Conservation (phyloP, 2,329 filamentous ascomycete genomes). For the Epichloe gansuensis region DNA sequence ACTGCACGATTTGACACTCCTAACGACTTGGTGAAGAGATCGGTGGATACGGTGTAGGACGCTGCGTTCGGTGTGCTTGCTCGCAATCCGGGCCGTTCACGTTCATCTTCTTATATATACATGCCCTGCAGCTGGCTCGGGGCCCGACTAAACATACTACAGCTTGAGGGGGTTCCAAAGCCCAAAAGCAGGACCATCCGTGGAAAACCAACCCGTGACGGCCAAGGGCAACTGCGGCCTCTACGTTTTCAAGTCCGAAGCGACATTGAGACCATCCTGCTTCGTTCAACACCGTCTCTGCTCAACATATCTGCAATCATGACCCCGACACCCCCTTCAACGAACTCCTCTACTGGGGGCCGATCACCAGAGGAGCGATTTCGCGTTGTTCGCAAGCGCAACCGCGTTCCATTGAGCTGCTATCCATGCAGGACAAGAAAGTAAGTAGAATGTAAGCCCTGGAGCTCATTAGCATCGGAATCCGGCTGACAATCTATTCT, state of each 20-base stretch:
- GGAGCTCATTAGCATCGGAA: no score
- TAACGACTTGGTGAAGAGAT: no score
- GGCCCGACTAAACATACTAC: no score
- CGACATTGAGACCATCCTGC: background rate
- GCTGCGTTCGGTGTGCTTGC: no score
- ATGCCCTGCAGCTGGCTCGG: no score
- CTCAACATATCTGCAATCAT: constrained; percentile 26
- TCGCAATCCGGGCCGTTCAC: no score
- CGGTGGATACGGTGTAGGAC: no score
- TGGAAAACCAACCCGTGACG: background rate
- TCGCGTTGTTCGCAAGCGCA: constrained; percentile 80
- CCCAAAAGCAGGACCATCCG: no score
- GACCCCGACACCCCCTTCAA: constrained; percentile 68
- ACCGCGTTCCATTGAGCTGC: constrained; percentile 83
- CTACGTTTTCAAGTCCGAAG: background rate
- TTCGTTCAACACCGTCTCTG: background rate
- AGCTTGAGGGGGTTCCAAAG: no score
- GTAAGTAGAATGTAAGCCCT: constrained; percentile 30
- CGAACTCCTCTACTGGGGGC: constrained; percentile 60
- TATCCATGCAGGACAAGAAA: constrained; percentile 86
- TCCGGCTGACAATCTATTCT: constrained; percentile 11
- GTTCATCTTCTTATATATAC: no score
- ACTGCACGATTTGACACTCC: no score
- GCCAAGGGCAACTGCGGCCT: background rate
- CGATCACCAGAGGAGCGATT: constrained; percentile 80